Evolutionary conservation across 306 rosid genomes (phyloP), one percentile per base, ranked within the genome.

Genomic region (Medicago arabica): DNA sequence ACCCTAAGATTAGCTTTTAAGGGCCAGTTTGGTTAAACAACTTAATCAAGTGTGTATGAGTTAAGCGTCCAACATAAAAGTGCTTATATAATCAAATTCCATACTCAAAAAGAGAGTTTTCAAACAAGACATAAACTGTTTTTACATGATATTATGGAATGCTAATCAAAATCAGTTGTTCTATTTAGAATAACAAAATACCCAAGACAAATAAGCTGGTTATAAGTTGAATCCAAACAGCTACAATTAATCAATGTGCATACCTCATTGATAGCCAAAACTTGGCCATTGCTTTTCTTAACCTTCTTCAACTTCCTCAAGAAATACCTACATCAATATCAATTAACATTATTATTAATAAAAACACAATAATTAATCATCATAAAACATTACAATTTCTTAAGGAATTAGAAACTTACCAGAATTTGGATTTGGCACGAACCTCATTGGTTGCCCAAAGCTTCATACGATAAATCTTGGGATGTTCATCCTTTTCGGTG

Each of bases 381-480:
- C 8, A 7, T 34, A 21, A 21, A 21, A 51, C 3, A 77, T 39
- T 21, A 3, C 17, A 67, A 69, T 9, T 18, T 18, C 5, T 11
- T 3, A 7, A 13, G 17, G 49, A 46, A 74, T 9, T 9, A 43
- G 55, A 40, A 21, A 78, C 75, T 16, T 76, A 91, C 95, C 97
- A 91, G 85, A 87, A 91, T 82, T 89, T 91, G 58, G 97, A 91
- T 78, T 91, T 91, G 78, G 95, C 91, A 9, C 95, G 92, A 86
- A 91, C 97, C 80, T 89, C 97, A 21, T 91, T 89, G 79, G 92
- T 89, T 70, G 92, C 95, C 97, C 97, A 91, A 0, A 91, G 97
- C 82, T 91, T 91, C 95, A 91, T 88, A 15, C 95, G 78, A 57
- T 87, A 91, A 81, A 91, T 91, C 89, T 86, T 91, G 6, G 97